Base-by-base conservation (phyloP, 345 rosid species). In the Ailanthus altissimus region DNA sequence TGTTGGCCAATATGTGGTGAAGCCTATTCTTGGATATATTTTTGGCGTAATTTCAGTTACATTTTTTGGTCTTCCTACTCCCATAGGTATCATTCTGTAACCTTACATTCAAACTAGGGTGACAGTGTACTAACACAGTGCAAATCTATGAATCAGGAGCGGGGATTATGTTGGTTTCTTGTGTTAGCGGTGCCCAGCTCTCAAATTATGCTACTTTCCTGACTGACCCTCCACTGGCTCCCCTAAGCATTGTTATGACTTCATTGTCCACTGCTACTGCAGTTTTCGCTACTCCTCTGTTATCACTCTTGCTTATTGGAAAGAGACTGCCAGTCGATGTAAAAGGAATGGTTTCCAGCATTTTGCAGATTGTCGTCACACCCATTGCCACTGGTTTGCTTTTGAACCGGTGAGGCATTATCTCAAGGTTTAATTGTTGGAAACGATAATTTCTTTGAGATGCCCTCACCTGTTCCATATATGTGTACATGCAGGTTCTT, bases 111-210 rank as follows among this genome's bases (percentile, higher is more conserved):
- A 45, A 68, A 42, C 36, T 47, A 65, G 69, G 51, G 67, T 57
- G 32, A 57, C 26, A 8, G 5, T 51, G 16, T 69, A 46, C 47
- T 69, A 28, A 85, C n/a, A 26, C 61, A 67, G 60, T 73, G 76
- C 65, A 20, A 38, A 69, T 79, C 32, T 46, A 38, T 77, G 78
- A 65, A 38, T 74, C 83, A 92, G 97, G 97, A 79, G 98, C 96
- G 0, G 98, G 99, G 80, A 88, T 94, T 78, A 94, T 91, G 99
- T 82, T 95, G 89, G 96, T 88, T 53, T 93, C 99, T 32, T 95
- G 99, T 78, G 99, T 95, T 26, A 93, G 99, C 59, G 98, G 99
- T 40, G 98, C 99, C 60, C 99, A 95, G 89, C 86, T 95, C 66
- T 93, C 99, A 64, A 95, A 86, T 82, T 95, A 95, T 82, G 95